phyloP scores from a whole-genome alignment of 1,284 basidiomycete genomes.

The Austroboletus novae-zelandiae region DNA sequence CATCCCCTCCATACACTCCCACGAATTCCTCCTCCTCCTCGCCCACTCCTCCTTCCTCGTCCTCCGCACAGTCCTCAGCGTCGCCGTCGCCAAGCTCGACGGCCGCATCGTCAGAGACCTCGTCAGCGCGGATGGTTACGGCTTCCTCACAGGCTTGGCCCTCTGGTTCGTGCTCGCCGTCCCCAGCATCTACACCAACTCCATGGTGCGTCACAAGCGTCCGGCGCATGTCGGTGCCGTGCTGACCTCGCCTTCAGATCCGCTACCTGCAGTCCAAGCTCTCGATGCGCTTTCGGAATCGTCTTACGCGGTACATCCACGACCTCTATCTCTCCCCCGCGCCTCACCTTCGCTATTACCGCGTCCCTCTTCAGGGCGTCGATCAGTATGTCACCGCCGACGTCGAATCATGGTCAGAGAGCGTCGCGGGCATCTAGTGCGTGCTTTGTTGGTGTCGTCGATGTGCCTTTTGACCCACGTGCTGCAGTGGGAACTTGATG shows the following conservation, averaged over 20 bases:
- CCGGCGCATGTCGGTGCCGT: not conserved
- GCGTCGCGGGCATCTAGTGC: slow-evolving; percentile 86
- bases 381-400: slow-evolving; percentile 95
- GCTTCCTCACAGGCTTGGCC: slow-evolving; percentile 81
- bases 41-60: slow-evolving; percentile 89
- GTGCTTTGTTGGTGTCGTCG: slow-evolving; percentile 27
- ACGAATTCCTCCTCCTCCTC: slow-evolving; percentile 75
- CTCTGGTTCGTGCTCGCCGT: slow-evolving; percentile 91
- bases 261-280: slow-evolving; percentile 91
- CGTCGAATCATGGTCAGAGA: slow-evolving; percentile 87
- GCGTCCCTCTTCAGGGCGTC: slow-evolving; percentile 71
- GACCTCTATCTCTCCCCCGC: slow-evolving; percentile 85
- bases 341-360: slow-evolving; percentile 71
- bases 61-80: slow-evolving; percentile 81
- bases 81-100: slow-evolving; percentile 87
- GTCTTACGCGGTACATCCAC: slow-evolving; percentile 88
- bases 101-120: slow-evolving; percentile 89
- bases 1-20: slow-evolving; percentile 69
- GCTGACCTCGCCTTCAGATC: slow-evolving; percentile 51
- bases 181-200: slow-evolving; percentile 94
- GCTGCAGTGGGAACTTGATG: slow-evolving; percentile 54
- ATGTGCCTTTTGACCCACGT: not conserved
- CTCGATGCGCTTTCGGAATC: slow-evolving; percentile 80
- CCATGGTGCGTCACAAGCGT: slow-evolving; percentile 61
- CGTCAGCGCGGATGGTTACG: slow-evolving; percentile 82